phyloP scores from a whole-genome alignment of 495 filamentous ascomycete genomes.

The Hyphodiscus hymeniophilus region DNA sequence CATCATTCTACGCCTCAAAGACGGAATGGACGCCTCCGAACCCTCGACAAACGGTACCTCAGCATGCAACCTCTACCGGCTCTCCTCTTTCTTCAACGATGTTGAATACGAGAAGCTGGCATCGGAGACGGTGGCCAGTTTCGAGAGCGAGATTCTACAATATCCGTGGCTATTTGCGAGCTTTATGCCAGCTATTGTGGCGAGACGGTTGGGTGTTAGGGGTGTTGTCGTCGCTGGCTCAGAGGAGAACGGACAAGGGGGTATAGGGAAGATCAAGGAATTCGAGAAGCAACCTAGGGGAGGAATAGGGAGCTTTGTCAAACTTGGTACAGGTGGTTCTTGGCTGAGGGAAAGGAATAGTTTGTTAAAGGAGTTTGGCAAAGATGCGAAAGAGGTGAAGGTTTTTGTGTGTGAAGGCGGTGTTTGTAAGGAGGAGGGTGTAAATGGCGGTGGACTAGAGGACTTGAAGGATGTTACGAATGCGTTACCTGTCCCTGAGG shows the following conservation, averaged over 20 bases:
- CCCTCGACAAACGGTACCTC: constrained; percentile 83
- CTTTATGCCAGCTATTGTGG: constrained; percentile 68
- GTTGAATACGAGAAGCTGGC: constrained; percentile 55
- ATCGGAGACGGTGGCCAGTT: constrained; percentile 67
- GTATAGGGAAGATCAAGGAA: constrained; percentile 13
- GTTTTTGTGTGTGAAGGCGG: constrained; percentile 44
- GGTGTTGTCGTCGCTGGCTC: constrained; percentile 15
- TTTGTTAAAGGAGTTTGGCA: constrained; percentile 35
- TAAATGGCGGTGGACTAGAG: constrained; percentile 2
- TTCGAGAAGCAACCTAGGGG: constrained; percentile 20
- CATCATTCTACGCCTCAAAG: constrained; percentile 81
- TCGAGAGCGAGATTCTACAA: constrained; percentile 83
- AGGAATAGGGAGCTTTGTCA: constrained; percentile 11
- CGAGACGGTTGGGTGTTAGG: constrained; percentile 43
- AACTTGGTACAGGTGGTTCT: neutral
- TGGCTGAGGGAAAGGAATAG: constrained; percentile 22
- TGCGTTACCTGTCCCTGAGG: constrained; percentile 2
- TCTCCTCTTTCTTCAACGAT: constrained; percentile 63
- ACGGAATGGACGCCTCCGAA: constrained; percentile 83
- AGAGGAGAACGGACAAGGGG: constrained; percentile 3
- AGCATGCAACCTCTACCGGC: constrained; percentile 73
- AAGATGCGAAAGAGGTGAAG: constrained; percentile 30
- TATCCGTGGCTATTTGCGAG: constrained; percentile 85
- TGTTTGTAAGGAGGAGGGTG: constrained; percentile 32
- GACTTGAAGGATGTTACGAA: neutral